Percentiles rank a stretch among this genome's conserved stretches.
Conservation (phyloP, 73 alveolate genomes). For the Diophrys appendiculata region DNA sequence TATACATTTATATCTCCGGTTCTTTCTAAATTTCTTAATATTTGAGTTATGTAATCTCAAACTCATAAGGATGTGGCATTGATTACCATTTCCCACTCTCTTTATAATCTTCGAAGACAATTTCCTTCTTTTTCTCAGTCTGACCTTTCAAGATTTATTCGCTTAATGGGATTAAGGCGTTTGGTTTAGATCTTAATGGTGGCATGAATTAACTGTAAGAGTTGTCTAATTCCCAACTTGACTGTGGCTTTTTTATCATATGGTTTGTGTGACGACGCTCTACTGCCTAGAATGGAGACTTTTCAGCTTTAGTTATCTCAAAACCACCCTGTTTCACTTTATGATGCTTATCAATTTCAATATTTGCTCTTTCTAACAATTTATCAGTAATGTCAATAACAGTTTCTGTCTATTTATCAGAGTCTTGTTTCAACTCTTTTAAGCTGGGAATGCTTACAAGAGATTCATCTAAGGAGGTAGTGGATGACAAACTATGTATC, state of each 20-base stretch:
- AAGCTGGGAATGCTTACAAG: no score
- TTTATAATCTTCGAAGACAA: constrained; percentile 65
- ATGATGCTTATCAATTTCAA: constrained; percentile 61
- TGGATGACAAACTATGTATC: no score
- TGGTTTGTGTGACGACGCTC: constrained; percentile 30
- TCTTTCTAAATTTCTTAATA: constrained; percentile 28
- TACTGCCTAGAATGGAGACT: neutral
- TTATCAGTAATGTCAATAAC: constrained; percentile 67
- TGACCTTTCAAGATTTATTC: constrained; percentile 53
- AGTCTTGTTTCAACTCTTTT: no score
- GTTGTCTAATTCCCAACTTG: constrained; percentile 72
- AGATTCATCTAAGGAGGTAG: no score
- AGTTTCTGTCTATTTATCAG: no score
- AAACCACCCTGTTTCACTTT: constrained; percentile 62
- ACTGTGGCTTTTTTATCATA: constrained; percentile 48
- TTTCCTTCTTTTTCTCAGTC: constrained; percentile 52
- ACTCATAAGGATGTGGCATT: constrained; percentile 72
- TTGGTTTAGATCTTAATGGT: constrained; percentile 54
- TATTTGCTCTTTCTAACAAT: constrained; percentile 69
- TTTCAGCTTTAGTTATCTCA: constrained; percentile 16
- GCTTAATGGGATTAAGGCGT: constrained; percentile 56
- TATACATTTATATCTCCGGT: constrained; percentile 29
- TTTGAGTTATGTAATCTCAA: constrained; percentile 63
- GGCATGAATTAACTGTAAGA: constrained; percentile 85
- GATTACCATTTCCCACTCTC: constrained; percentile 30